phyloP scores from a whole-genome alignment of 176 grass and related monocot genomes.

The Eragrostis nindensis region DNA sequence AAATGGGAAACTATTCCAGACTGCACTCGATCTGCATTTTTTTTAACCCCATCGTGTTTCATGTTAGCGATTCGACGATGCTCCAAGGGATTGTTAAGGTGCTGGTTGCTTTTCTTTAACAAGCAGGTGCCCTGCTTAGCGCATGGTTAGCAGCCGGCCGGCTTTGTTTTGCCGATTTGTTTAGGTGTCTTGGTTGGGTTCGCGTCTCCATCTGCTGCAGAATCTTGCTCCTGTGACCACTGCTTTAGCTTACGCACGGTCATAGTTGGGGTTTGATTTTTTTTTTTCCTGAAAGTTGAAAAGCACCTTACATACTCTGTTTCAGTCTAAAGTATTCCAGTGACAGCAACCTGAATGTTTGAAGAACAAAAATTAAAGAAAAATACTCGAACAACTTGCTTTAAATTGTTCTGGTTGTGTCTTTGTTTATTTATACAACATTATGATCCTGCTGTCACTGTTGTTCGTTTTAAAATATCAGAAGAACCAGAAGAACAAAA shows the following conservation, averaged over 20 bases:
- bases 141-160: background rate
- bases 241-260: conserved; percentile 39
- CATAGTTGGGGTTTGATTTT: background rate
- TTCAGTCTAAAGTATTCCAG: background rate
- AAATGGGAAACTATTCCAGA: background rate
- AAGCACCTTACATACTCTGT: conserved; percentile 13
- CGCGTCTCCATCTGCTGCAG: conserved; percentile 36
- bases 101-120: background rate
- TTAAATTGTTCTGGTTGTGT: background rate
- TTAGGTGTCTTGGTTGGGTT: conserved; percentile 29
- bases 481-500: background rate
- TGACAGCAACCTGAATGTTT: background rate
- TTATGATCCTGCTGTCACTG: background rate
- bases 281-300: conserved; percentile 10
- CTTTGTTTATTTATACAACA: conserved; percentile 5
- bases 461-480: background rate
- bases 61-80: background rate
- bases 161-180: background rate
- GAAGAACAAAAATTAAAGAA: background rate
- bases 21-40: background rate
- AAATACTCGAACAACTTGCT: background rate
- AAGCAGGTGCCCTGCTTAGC: background rate
- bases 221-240: conserved; percentile 43
- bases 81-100: background rate
- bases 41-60: background rate